phyloP scores from a whole-genome alignment of 805 yeast genomes.

The Barnettozyma salicaria region DNA sequence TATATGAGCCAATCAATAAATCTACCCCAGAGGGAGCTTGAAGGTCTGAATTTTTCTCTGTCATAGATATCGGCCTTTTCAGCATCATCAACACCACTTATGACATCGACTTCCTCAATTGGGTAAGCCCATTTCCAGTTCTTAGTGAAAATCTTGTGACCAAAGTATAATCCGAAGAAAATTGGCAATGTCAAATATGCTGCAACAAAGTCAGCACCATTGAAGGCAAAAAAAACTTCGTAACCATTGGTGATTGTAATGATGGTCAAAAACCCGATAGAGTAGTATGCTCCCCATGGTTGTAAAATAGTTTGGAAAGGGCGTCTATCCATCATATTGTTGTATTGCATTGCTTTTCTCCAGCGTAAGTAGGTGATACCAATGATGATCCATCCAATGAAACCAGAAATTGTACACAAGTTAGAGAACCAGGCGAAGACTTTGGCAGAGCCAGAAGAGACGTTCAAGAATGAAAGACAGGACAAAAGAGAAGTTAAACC shows the following conservation, averaged over 20 bases:
- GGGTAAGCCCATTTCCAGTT: constrained; percentile 44
- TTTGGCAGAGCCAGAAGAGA: constrained; percentile 47
- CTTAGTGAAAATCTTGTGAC: constrained; percentile 46
- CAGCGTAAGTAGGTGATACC: constrained; percentile 62
- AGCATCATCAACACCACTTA: constrained; percentile 52
- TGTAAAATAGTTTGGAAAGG: constrained; percentile 52
- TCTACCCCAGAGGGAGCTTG: constrained; percentile 12
- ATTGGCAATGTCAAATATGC: constrained; percentile 65
- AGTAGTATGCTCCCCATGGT: constrained; percentile 53
- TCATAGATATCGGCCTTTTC: constrained; percentile 34
- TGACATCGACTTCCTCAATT: constrained; percentile 52
- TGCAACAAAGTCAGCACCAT: constrained; percentile 52
- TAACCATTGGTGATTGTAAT: constrained; percentile 68
- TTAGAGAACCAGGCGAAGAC: constrained; percentile 69
- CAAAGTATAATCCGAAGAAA: constrained; percentile 46
- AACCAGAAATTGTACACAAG: constrained; percentile 70
- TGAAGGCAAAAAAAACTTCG: constrained; percentile 50
- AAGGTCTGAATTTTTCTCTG: constrained; percentile 12
- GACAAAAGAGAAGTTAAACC: constrained; percentile 38
- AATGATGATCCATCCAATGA: constrained; percentile 70
- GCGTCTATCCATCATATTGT: constrained; percentile 47
- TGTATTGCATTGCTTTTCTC: constrained; percentile 54
- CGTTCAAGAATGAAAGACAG: constrained; percentile 63
- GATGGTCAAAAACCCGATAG: constrained; percentile 43
- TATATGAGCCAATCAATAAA: constrained; percentile 22